Conservation (phyloP, 768 basidiomycete genomes). For the Lanmaoa pseudosensibilis region DNA sequence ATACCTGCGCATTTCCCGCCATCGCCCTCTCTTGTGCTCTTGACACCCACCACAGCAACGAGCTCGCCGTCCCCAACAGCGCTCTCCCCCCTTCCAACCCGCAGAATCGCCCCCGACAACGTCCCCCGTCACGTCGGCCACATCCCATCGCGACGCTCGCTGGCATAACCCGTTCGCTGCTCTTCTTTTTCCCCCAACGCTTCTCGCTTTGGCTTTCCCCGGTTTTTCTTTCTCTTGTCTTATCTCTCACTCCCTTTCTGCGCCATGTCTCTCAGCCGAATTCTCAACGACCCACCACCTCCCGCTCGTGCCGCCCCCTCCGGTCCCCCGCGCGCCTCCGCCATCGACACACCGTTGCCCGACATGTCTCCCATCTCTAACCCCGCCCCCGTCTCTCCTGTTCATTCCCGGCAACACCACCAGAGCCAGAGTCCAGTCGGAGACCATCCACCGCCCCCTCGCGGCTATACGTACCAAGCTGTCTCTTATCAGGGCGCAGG, state of each 20-base stretch:
- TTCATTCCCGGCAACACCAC: conserved; percentile 24
- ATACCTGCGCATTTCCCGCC: conserved; percentile 35
- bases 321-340: conserved; percentile 18
- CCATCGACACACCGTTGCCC: conserved; percentile 20
- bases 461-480: conserved; percentile 39
- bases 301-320: conserved; percentile 35
- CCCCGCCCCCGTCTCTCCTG: conserved; percentile 21
- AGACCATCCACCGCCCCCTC: conserved; percentile 35
- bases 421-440: conserved; percentile 29
- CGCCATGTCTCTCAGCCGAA: conserved; percentile 74
- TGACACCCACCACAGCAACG: conserved; percentile 22
- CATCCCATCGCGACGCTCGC: neutral
- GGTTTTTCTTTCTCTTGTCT: conserved; percentile 1
- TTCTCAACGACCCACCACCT: conserved; percentile 73
- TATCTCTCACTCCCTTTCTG: conserved; percentile 4
- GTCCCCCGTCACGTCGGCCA: neutral
- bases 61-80: conserved; percentile 9
- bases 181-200: neutral
- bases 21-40: conserved; percentile 24
- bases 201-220: conserved; percentile 1
- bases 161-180: neutral
- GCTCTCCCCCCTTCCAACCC: neutral
- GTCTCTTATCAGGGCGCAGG: conserved; percentile 39
- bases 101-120: neutral
- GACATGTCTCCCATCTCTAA: conserved; percentile 26